Evolutionary conservation across 805 yeast genomes (phyloP).

Genomic region (Lipomyces orientalis): DNA sequence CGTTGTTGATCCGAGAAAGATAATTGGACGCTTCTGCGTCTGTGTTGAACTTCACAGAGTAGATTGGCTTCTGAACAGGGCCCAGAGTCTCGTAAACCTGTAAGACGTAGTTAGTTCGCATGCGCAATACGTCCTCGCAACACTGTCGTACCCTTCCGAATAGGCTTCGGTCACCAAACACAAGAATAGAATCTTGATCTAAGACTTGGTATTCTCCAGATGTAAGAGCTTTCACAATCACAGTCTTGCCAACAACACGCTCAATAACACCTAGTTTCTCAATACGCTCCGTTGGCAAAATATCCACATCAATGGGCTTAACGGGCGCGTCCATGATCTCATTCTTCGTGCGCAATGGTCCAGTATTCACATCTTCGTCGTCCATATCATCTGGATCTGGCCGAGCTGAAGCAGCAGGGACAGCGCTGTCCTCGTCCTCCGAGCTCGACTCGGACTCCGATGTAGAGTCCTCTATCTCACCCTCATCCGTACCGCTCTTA

Average conservation of each 20-base stretch:
- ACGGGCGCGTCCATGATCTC: conserved; percentile 74
- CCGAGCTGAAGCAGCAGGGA: conserved; percentile 38
- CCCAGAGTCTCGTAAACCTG: conserved; percentile 76
- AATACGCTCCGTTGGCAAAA: conserved; percentile 66
- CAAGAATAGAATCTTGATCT: conserved; percentile 74
- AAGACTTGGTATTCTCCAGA: conserved; percentile 87
- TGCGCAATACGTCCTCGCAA: neutral
- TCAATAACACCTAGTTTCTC: conserved; percentile 73
- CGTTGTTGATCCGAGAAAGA: conserved; percentile 54
- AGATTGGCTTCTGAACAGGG: conserved; percentile 77
- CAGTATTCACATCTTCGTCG: conserved; percentile 45
- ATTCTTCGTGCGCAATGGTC: conserved; percentile 79
- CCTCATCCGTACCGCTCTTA: conserved; percentile 13
- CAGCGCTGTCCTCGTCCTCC: conserved; percentile 37
- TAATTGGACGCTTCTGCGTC: conserved; percentile 54
- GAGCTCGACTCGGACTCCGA: conserved; percentile 16
- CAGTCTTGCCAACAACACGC: conserved; percentile 71
- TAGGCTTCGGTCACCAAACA: conserved; percentile 70
- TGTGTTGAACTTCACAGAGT: conserved; percentile 70
- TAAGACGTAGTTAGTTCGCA: neutral
- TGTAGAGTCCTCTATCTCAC: conserved; percentile 16
- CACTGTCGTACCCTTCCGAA: conserved; percentile 70
- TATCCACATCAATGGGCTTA: conserved; percentile 62
- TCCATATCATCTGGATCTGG: conserved; percentile 40
- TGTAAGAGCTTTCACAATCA: conserved; percentile 69